Base-by-base conservation (phyloP, 2,329 filamentous ascomycete genomes). In the Aspergillus floridensis region DNA sequence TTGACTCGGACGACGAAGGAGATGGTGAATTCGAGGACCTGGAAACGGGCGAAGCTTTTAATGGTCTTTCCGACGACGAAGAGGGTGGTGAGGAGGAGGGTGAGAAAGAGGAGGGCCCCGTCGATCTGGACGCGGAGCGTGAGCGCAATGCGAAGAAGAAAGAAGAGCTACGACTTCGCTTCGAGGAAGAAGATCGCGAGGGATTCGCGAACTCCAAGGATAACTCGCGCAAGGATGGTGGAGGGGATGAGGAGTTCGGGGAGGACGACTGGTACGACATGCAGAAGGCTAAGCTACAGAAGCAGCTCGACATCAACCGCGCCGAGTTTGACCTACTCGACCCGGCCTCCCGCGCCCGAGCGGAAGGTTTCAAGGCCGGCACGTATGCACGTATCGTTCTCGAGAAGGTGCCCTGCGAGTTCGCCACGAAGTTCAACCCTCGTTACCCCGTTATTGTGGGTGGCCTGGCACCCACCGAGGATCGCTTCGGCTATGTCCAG, bases 251-350 rank as follows among this genome's bases (percentile, higher is more conserved):
- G 56, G 81, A 86, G 59, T 98, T 96, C 70, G 95, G 93, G 55
- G 95, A 99, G 76, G 95, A 99, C 72, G 91, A 99, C 58, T 99
- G 96, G 96, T 99, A 99, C 73, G 95, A 98, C 72, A 86, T 90
- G 29, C 95, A 99, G 73, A 99, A 99, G 79, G 91, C 95, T 32
- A 84, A 90, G 74, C 88, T 99, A 60, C 91, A 97, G 77, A 97
- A 96, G 78, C 95, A 99, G 75, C 84, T 95, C 63, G 91, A 96
- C 70, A 97, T 99, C 85, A 99, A 99, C 79, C 92, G 92, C 71
- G 86, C 91, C 59, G 96, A 98, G 72, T 96, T 96, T 65, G 91
- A 93, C 67, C 85, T 86, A 57, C 84, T 99, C 2, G 95, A 99
- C 72, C 90, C 95, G 64, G 81, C 85, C 48, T 93, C 96, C 62